Conservation (phyloP, 2,329 filamentous ascomycete genomes). For the Parascedosporium putredinis region DNA sequence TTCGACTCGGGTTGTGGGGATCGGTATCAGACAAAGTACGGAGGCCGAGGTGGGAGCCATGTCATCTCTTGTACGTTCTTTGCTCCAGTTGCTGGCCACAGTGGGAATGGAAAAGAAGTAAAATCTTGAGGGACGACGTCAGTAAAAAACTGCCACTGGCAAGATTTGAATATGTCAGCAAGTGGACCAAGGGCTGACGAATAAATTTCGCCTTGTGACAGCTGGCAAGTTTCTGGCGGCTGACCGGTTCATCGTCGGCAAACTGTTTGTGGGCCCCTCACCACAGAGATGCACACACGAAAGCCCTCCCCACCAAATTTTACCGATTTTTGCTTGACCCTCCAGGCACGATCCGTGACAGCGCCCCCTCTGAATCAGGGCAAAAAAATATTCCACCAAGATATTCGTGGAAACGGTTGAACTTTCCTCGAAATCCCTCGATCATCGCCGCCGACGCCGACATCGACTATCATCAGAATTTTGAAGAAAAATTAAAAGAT, state of each 20-base stretch:
- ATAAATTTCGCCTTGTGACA: background rate
- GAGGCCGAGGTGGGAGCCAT: too few relatives aligned
- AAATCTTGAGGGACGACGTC: conserved; percentile 6
- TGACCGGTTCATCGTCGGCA: background rate
- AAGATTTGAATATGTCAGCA: conserved; percentile 7
- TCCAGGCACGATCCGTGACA: conserved; percentile 1
- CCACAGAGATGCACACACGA: conserved; percentile 3
- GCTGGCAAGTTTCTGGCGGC: background rate
- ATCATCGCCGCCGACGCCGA: background rate
- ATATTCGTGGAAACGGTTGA: background rate
- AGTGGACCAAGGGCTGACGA: background rate
- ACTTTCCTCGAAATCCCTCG: background rate
- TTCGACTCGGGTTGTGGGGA: too few relatives aligned
- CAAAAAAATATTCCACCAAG: background rate
- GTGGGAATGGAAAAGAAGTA: background rate
- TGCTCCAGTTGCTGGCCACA: too few relatives aligned
- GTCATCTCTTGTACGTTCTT: too few relatives aligned
- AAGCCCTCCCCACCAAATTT: conserved; percentile 10
- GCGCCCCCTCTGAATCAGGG: background rate
- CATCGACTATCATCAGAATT: background rate
- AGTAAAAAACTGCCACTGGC: conserved; percentile 5
- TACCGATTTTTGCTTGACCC: conserved; percentile 8
- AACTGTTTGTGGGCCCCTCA: background rate
- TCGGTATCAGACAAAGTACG: too few relatives aligned
- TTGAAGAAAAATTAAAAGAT: background rate